Evolutionary conservation across 352 stramenopile genomes (phyloP), one percentile per base, ranked within the genome.

Genomic region (Phytopythium kandeliae): DNA sequence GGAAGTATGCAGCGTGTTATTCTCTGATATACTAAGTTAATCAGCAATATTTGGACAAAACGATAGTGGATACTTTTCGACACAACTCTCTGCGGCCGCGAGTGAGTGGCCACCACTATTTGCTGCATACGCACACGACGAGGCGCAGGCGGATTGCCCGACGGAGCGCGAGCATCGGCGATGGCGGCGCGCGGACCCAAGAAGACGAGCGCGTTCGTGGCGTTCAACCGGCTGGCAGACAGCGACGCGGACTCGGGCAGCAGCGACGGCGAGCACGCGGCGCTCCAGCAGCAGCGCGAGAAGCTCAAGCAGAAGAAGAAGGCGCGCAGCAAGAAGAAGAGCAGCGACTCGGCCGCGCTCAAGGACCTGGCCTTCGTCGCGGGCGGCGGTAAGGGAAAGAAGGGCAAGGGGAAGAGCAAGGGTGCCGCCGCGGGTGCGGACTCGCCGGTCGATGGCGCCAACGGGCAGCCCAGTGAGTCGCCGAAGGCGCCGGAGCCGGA

Each of bases 291-390:
- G 60, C 71, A 78, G 12, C 65, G 64, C 44, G 65, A 74, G 37
- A 81, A 81, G 58, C 77, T 87, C 49, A 85, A 87, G 49, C 62
- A 71, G 48, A 83, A 79, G 65, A 85, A 88, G 57, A 91, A 91
- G 57, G 71, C 59, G 47, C 74, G 73, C 68, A 72, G 54, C 60
- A 87, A 86, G 65, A 89, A 89, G 65, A 89, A 85, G 48, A 86
- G 58, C 71, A 86, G 75, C 37, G 78, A 89, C 46, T 74, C 67
- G n/a, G 63, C 67, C 5, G 57, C 74, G 54, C 69, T 91, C 7
- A 91, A 91, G 55, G 78, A 85, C 47, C 59, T 91, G 33, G 80
- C 80, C 19, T 86, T 91, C 63, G 46, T 52, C 28, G 31, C 31
- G 0, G 77, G 74, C 51, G 70, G 76, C 15, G 71, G 71, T 33